These are phyloP conservation scores for Syzygium aqueum DNA, from an alignment of 345 rosid genomes.

Conservation along the genomic window DNA sequence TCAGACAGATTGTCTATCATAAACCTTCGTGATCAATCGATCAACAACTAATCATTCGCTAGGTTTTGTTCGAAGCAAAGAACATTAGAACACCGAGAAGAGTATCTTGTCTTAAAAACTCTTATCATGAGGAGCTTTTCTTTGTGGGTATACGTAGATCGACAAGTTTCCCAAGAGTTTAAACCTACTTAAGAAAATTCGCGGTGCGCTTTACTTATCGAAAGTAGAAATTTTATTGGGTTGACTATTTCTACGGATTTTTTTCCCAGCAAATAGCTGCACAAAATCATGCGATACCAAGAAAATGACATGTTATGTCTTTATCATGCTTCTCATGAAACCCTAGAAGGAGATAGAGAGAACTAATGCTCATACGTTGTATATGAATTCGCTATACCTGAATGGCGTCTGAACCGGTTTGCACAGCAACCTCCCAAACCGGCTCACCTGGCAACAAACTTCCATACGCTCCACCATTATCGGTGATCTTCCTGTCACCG, in stretches of 20 bases:
- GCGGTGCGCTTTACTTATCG: neutral
- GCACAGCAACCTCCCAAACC: slow-evolving; percentile 81
- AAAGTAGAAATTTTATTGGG: neutral
- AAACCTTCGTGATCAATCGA: neutral
- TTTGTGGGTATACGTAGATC: neutral
- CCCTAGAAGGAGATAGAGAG: neutral
- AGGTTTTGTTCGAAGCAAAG: neutral
- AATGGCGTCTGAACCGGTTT: slow-evolving; percentile 34
- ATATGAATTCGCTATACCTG: slow-evolving; percentile 31
- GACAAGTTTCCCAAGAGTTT: neutral
- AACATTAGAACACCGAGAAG: neutral
- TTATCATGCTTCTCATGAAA: neutral
- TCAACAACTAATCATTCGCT: neutral
- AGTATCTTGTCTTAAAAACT: neutral
- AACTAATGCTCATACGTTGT: neutral
- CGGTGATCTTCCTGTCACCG: slow-evolving; percentile 22
- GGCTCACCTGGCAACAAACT: slow-evolving; percentile 49
- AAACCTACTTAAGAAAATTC: neutral
- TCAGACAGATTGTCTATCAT: neutral
- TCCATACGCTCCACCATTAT: slow-evolving; percentile 15
- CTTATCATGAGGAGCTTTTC: neutral
- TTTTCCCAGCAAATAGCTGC: neutral
- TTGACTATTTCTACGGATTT: neutral
- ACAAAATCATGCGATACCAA: neutral
- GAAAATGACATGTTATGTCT: neutral